A percentile compares a stretch with the other conserved stretches of the same genome.
Conservation (phyloP, 2,329 filamentous ascomycete genomes). For the Exserohilum rostratum region DNA sequence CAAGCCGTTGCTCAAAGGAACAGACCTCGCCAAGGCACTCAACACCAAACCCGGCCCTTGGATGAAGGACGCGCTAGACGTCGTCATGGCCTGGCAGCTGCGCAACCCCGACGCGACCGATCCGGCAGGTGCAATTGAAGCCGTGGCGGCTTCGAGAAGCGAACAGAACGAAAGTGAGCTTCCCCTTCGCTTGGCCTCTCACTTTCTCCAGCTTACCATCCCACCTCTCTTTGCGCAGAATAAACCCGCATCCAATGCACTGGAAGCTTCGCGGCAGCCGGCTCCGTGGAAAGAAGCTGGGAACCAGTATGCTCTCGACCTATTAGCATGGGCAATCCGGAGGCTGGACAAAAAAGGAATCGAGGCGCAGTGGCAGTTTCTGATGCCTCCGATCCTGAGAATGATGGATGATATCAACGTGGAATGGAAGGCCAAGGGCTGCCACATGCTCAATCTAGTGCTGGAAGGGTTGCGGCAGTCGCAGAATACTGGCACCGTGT, state of each 20-base stretch:
- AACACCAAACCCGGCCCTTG: constrained; percentile 75
- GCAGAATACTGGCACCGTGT: constrained; percentile 20
- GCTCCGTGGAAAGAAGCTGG: constrained; percentile 63
- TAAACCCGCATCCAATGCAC: constrained; percentile 50
- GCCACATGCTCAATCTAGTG: constrained; percentile 61
- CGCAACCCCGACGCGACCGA: constrained; percentile 73
- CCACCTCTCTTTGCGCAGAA: constrained; percentile 66
- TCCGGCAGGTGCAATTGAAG: constrained; percentile 53
- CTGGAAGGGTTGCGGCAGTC: constrained; percentile 50
- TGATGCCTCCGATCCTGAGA: constrained; percentile 72
- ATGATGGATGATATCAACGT: constrained; percentile 69
- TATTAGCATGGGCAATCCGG: constrained; percentile 67
- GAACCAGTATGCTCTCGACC: constrained; percentile 58
- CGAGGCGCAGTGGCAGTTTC: constrained; percentile 67
- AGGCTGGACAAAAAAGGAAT: constrained; percentile 58
- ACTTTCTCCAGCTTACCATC: constrained; percentile 67
- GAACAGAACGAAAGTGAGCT: constrained; percentile 60
- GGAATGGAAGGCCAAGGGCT: constrained; percentile 61
- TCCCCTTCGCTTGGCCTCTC: constrained; percentile 55
- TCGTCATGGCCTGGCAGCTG: constrained; percentile 88
- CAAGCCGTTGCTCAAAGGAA: constrained; percentile 71
- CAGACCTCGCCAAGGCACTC: constrained; percentile 71
- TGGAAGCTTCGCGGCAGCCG: constrained; percentile 63
- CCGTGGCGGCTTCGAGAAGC: constrained; percentile 49
- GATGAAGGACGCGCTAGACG: constrained; percentile 79